phyloP scores from a whole-genome alignment of 768 basidiomycete genomes.

The Panaeolus papilionaceus region DNA sequence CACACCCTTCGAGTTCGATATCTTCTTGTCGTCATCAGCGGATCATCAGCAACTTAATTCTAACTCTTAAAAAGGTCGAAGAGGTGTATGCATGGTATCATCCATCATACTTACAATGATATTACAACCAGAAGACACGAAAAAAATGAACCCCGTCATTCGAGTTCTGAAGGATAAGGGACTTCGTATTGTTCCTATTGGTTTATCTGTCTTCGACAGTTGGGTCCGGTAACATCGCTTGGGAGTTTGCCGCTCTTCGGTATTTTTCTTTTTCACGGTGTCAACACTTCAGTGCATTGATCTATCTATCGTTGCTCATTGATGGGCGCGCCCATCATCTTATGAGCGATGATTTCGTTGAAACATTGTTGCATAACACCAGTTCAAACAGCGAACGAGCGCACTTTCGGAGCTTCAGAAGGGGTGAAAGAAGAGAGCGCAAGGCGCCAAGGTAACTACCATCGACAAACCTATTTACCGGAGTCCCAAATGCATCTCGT shows the following conservation, averaged over 20 bases:
- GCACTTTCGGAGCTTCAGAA: neutral
- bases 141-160: neutral
- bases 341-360: too few relatives aligned
- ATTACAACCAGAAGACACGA: neutral
- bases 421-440: neutral
- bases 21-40: conserved; percentile 1
- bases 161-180: neutral
- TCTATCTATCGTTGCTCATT: too few relatives aligned
- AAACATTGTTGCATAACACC: too few relatives aligned
- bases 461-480: neutral
- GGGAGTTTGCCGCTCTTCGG: neutral
- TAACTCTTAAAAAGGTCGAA: neutral
- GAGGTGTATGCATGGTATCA: neutral
- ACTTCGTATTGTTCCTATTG: neutral
- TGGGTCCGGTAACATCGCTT: conserved; percentile 2
- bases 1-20: neutral
- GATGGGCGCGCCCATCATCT: too few relatives aligned
- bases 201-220: neutral
- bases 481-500: neutral
- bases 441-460: neutral
- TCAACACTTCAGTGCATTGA: too few relatives aligned
- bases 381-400: neutral
- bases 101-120: neutral
- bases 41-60: neutral
- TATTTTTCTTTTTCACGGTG: neutral